Evolutionary conservation across 2,329 filamentous ascomycete species (phyloP).

Genomic region (Alternaria gaisen): DNA sequence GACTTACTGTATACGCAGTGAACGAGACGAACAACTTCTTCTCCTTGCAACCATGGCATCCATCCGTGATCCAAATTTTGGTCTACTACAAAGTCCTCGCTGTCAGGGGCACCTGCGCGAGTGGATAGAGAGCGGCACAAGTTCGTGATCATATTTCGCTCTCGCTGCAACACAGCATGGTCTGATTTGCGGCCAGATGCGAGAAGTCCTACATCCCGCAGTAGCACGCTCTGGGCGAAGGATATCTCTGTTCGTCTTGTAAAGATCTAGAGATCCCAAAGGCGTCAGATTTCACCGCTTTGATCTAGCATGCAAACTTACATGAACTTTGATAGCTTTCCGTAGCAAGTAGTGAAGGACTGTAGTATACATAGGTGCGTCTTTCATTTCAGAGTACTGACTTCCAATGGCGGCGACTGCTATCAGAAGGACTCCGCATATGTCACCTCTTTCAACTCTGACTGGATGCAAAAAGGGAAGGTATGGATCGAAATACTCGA

Average conservation of each 20-base stretch:
- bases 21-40: background rate
- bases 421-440: slow-evolving; percentile 3
- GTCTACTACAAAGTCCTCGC: background rate
- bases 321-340: background rate
- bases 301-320: background rate
- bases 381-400: slow-evolving; percentile 7
- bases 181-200: background rate
- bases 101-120: background rate
- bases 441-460: background rate
- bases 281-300: background rate
- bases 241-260: background rate
- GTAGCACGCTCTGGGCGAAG: background rate
- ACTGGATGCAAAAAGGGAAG: slow-evolving; percentile 3
- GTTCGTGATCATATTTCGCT: background rate
- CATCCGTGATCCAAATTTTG: background rate
- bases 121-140: background rate
- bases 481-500: slow-evolving; percentile 9
- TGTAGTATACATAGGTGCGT: background rate
- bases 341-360: background rate
- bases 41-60: background rate
- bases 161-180: background rate
- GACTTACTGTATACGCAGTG: background rate
- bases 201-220: background rate
- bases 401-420: slow-evolving; percentile 4
- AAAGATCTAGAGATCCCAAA: background rate